A percentile compares a stretch with the other conserved stretches of the same genome.
These are phyloP conservation scores for Calocybe indica DNA, from an alignment of 768 basidiomycete genomes.

Conservation along the genomic window DNA sequence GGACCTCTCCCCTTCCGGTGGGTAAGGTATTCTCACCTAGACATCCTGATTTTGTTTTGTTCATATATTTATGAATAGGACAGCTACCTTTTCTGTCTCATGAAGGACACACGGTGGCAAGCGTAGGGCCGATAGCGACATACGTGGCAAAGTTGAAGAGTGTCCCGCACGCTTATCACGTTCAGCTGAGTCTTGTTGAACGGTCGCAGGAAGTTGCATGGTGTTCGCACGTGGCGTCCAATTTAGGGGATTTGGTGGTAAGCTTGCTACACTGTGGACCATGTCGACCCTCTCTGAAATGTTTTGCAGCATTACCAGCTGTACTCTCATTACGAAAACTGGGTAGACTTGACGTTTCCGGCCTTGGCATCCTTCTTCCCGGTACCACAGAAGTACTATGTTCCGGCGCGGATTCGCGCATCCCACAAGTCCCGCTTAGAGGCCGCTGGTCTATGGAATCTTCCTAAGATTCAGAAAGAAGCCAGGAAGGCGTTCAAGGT, in stretches of 20 bases:
- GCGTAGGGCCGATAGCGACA: conserved; percentile 56
- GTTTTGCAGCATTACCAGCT: conserved; percentile 51
- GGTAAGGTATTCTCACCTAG: conserved; percentile 22
- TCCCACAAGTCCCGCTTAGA: conserved; percentile 53
- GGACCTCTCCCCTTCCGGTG: conserved; percentile 70
- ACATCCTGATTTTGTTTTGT: background rate
- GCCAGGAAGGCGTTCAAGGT: conserved; percentile 35
- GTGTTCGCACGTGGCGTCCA: conserved; percentile 57
- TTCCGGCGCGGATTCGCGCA: conserved; percentile 57
- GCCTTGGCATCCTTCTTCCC: conserved; percentile 52
- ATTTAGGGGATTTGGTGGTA: conserved; percentile 69
- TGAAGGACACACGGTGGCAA: conserved; percentile 41
- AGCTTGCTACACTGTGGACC: conserved; percentile 18
- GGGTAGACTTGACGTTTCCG: conserved; percentile 48
- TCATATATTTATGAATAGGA: conserved; percentile 32
- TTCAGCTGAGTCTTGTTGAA: conserved; percentile 37
- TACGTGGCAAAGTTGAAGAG: conserved; percentile 52
- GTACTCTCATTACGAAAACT: conserved; percentile 61
- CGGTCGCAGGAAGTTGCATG: conserved; percentile 55
- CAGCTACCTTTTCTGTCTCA: conserved; percentile 69
- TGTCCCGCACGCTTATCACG: conserved; percentile 15
- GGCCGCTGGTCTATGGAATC: conserved; percentile 57
- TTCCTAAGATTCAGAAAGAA: conserved; percentile 34
- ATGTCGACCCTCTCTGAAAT: conserved; percentile 1
- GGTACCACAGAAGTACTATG: conserved; percentile 69